Conservation (phyloP, 75 land plant genomes). For the Adiantum capillusveneris region DNA sequence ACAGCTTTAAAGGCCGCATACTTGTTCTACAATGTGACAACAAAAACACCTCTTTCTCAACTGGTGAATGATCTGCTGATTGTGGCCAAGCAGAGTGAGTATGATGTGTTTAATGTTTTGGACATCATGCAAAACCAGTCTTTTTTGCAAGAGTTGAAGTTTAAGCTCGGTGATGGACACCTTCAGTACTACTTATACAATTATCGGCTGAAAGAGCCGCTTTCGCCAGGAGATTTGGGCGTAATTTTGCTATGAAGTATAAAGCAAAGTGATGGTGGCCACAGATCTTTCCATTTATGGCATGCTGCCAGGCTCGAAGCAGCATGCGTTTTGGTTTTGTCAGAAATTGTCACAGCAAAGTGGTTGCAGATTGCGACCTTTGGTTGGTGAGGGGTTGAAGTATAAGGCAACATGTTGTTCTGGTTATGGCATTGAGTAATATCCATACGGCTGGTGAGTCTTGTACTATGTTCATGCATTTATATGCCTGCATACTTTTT, state of each 20-base stretch:
- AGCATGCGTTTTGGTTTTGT: no score
- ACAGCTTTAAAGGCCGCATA: slow-evolving; percentile 30
- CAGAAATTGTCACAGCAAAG: no score
- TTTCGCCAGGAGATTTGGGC: slow-evolving; percentile 32
- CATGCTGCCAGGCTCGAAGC: no score
- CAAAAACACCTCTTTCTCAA: slow-evolving; percentile 18
- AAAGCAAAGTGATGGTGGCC: no score
- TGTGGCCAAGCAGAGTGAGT: slow-evolving; percentile 24
- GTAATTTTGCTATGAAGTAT: slow-evolving; percentile 21
- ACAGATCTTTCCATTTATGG: no score
- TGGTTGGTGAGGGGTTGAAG: no score
- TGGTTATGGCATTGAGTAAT: no score
- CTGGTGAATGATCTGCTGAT: slow-evolving; percentile 38
- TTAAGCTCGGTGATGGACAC: slow-evolving; percentile 39
- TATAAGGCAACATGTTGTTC: no score
- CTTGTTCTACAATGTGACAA: slow-evolving; percentile 39
- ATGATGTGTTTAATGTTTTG: slow-evolving; percentile 42
- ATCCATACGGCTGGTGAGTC: no score
- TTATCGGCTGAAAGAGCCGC: slow-evolving; percentile 20
- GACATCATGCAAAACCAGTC: slow-evolving; percentile 34
- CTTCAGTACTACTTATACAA: slow-evolving; percentile 43
- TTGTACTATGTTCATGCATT: no score
- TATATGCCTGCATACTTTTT: no score
- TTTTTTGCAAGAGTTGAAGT: slow-evolving; percentile 33
- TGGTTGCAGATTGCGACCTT: no score